A percentile compares a stretch with the other conserved stretches of the same genome.
phyloP scores from a whole-genome alignment of 75 land plant genomes.

The Picea glauca region DNA sequence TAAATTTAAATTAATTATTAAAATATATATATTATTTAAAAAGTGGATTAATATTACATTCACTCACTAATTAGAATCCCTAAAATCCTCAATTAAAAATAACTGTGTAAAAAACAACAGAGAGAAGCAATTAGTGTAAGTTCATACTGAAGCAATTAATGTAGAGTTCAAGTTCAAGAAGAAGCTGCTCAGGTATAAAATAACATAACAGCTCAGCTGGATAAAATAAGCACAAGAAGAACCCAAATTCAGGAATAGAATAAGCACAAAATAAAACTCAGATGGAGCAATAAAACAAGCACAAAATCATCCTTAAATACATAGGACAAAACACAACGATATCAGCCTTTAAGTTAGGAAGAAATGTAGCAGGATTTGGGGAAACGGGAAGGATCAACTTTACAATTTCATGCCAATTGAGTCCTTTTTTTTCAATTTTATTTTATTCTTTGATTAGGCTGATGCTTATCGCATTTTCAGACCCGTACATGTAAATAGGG shows the following conservation, averaged over 20 bases:
- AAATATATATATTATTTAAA: too few relatives aligned
- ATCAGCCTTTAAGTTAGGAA: background rate
- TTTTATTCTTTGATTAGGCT: too few relatives aligned
- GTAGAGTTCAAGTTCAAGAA: background rate
- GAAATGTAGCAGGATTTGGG: background rate
- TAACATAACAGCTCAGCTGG: background rate
- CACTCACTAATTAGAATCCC: background rate
- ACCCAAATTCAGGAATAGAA: background rate
- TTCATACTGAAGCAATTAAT: background rate
- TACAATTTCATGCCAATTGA: background rate
- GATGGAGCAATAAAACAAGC: background rate
- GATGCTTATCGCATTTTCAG: too few relatives aligned
- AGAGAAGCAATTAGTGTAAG: background rate
- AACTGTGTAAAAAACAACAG: background rate
- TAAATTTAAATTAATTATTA: too few relatives aligned
- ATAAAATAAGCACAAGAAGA: background rate
- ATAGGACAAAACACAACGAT: background rate
- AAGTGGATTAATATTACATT: background rate
- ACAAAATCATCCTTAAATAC: background rate
- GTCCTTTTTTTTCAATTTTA: too few relatives aligned
- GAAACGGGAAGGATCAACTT: background rate
- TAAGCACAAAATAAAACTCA: background rate
- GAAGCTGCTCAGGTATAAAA: background rate
- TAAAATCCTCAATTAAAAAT: background rate
- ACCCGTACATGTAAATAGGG: too few relatives aligned